Percentiles rank a stretch among this genome's conserved stretches.
These are phyloP conservation scores for Yamadazyma nakazawae DNA, from an alignment of 805 yeast species.

Conservation along the genomic window DNA sequence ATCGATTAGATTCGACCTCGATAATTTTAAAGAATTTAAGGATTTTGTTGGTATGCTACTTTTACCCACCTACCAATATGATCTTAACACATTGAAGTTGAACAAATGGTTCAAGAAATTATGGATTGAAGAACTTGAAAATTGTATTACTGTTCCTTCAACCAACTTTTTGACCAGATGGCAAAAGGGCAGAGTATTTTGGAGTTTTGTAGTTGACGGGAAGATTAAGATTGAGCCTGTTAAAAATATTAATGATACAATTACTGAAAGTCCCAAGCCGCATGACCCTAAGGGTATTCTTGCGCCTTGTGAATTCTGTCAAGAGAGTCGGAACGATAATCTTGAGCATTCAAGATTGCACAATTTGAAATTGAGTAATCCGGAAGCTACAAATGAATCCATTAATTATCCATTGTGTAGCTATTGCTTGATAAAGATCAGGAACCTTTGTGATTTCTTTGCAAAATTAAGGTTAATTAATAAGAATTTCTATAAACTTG, in stretches of 20 bases:
- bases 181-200: slow-evolving; percentile 47
- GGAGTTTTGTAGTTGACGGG: slow-evolving; percentile 73
- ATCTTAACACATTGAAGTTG: slow-evolving; percentile 42
- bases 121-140: slow-evolving; percentile 74
- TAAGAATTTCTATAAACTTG: slow-evolving; percentile 53
- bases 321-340: slow-evolving; percentile 67
- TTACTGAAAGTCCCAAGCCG: slow-evolving; percentile 22
- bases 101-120: slow-evolving; percentile 61
- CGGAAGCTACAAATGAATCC: slow-evolving; percentile 25
- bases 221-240: slow-evolving; percentile 83
- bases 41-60: slow-evolving; percentile 34
- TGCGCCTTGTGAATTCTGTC: slow-evolving; percentile 80
- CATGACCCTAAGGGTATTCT: slow-evolving; percentile 64
- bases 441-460: slow-evolving; percentile 80
- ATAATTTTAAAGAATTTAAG: slow-evolving; percentile 44
- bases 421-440: slow-evolving; percentile 72
- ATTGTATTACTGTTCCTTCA: slow-evolving; percentile 31
- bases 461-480: slow-evolving; percentile 67
- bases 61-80: slow-evolving; percentile 33
- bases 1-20: slow-evolving; percentile 45
- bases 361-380: slow-evolving; percentile 50
- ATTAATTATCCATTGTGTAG: slow-evolving; percentile 70
- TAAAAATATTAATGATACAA: slow-evolving; percentile 74
- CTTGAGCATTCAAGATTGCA: slow-evolving; percentile 78
- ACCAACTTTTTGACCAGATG: slow-evolving; percentile 40